A percentile compares a stretch with the other conserved stretches of the same genome.
Evolutionary conservation across 306 rosid genomes (phyloP).

Genomic region (Astragalus glycyphyllos): DNA sequence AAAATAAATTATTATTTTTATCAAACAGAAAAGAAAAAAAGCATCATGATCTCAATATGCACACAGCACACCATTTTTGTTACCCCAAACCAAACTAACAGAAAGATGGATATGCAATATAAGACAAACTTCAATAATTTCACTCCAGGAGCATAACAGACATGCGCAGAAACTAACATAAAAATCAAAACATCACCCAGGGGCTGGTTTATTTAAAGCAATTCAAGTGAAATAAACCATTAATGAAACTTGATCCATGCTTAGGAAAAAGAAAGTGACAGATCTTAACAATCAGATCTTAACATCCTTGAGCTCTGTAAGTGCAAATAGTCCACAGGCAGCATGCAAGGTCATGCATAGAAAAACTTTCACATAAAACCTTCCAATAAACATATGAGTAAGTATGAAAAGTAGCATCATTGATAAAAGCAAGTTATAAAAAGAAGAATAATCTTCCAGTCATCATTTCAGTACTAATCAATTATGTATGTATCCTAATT

Average conservation of each 20-base stretch:
- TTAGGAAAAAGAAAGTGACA: too few species aligned
- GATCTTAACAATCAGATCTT: too few species aligned
- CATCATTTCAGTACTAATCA: not conserved
- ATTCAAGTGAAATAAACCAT: conserved; percentile 1
- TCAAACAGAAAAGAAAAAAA: too few species aligned
- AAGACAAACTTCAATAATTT: not conserved
- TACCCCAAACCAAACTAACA: not conserved
- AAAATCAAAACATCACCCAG: not conserved
- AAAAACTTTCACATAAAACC: conserved; percentile 1
- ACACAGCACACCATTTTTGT: not conserved
- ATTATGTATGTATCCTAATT: too few species aligned
- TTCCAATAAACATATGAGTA: not conserved
- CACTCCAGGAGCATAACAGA: conserved; percentile 6
- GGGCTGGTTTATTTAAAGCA: not conserved
- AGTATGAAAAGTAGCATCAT: not conserved
- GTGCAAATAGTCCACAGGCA: not conserved
- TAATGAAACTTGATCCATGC: not conserved
- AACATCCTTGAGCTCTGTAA: too few species aligned
- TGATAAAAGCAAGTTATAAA: not conserved
- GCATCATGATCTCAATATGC: not conserved
- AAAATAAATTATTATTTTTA: not conserved
- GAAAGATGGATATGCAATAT: not conserved
- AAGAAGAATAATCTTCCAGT: not conserved
- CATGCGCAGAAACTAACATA: conserved; percentile 3
- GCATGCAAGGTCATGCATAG: not conserved